A percentile compares a stretch with the other conserved stretches of the same genome.
phyloP scores from a whole-genome alignment of 2,329 filamentous ascomycete species.

The Colletotrichum incanum region DNA sequence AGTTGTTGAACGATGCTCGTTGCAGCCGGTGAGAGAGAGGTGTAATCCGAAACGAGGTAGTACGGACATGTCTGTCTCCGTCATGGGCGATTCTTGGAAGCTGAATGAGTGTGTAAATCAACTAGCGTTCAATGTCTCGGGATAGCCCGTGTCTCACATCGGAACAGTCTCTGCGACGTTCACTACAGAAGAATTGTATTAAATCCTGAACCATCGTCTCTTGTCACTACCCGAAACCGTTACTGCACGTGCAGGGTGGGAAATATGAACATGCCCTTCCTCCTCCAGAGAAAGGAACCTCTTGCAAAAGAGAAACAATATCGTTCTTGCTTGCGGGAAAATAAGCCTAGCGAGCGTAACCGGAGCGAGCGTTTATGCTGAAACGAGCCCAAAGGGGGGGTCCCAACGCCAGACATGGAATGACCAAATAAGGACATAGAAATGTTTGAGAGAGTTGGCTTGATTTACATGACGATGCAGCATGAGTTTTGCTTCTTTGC shows the following conservation, averaged over 20 bases:
- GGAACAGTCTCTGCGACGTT: background rate
- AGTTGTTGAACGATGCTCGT: background rate
- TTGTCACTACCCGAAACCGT: conserved; percentile 11
- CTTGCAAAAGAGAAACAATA: conserved; percentile 15
- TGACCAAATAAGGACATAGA: conserved; percentile 18
- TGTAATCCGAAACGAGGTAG: background rate
- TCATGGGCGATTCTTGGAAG: background rate
- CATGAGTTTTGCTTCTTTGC: conserved; percentile 88
- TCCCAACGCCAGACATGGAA: conserved; percentile 49
- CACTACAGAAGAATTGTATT: conserved; percentile 23
- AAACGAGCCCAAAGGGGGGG: conserved; percentile 35
- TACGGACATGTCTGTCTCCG: background rate
- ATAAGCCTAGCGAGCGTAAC: conserved; percentile 18
- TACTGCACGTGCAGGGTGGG: background rate
- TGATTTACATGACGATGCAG: conserved; percentile 77
- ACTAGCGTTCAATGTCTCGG: background rate
- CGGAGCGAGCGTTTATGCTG: conserved; percentile 38
- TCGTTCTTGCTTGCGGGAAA: conserved; percentile 19
- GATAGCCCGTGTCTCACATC: conserved; percentile 4
- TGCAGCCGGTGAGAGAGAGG: background rate
- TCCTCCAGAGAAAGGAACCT: background rate
- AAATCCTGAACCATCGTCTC: conserved; percentile 27
- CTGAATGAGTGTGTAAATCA: background rate
- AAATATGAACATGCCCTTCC: conserved; percentile 31
- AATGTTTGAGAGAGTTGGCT: background rate